phyloP scores from a whole-genome alignment of 2,329 filamentous ascomycete genomes.

The Aspergillus ochraceoroseus region DNA sequence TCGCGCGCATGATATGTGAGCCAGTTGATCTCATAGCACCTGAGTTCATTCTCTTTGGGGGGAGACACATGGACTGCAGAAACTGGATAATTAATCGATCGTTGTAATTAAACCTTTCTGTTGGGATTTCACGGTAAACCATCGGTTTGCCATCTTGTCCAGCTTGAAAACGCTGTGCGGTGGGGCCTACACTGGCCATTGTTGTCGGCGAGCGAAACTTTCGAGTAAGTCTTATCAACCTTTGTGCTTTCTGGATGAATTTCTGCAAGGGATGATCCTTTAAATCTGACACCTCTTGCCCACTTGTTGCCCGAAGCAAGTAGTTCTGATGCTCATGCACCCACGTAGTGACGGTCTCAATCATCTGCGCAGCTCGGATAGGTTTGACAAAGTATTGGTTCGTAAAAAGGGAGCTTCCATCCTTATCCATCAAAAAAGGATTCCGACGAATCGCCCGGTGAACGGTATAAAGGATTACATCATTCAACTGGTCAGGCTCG shows the following conservation, averaged over 20 bases:
- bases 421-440: conserved; percentile 35
- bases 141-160: conserved; percentile 27
- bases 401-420: conserved; percentile 33
- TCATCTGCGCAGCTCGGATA: conserved; percentile 45
- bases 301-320: conserved; percentile 27
- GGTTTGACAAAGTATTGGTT: conserved; percentile 49
- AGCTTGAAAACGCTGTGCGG: conserved; percentile 28
- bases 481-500: conserved; percentile 28
- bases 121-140: conserved; percentile 32
- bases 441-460: conserved; percentile 32
- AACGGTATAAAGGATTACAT: conserved; percentile 33
- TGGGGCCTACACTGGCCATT: conserved; percentile 42
- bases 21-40: conserved; percentile 48
- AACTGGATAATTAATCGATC: conserved; percentile 55
- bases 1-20: conserved; percentile 53
- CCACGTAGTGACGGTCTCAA: conserved; percentile 53
- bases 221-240: conserved; percentile 41
- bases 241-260: conserved; percentile 45
- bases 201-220: conserved; percentile 42
- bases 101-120: conserved; percentile 44
- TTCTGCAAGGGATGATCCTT: conserved; percentile 38
- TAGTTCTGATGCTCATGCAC: conserved; percentile 49
- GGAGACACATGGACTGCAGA: conserved; percentile 49
- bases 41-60: conserved; percentile 37
- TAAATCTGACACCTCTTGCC: conserved; percentile 23